Evolutionary conservation across 768 basidiomycete species (phyloP).

Genomic region (Leccinum longicurvipes): DNA sequence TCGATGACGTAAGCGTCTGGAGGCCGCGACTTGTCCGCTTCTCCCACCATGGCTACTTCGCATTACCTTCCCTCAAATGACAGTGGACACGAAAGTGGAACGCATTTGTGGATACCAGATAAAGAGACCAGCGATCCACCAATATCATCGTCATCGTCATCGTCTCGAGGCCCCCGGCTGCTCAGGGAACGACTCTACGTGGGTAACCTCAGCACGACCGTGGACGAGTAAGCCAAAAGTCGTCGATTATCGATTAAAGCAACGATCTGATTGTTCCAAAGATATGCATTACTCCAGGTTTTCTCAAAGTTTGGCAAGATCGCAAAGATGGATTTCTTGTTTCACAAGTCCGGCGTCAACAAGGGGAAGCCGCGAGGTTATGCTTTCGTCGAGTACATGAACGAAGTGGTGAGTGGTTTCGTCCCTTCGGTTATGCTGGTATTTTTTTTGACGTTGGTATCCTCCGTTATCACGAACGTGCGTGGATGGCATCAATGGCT

Average conservation of each 20-base stretch:
- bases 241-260: neutral
- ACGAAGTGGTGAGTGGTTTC: conserved; percentile 65
- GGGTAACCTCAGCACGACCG: conserved; percentile 82
- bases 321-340: conserved; percentile 89
- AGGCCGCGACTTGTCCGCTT: neutral
- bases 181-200: conserved; percentile 81
- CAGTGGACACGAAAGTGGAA: conserved; percentile 3
- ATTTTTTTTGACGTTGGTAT: conserved; percentile 25
- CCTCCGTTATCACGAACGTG: conserved; percentile 19
- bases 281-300: conserved; percentile 83
- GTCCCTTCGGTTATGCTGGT: conserved; percentile 18
- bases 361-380: conserved; percentile 95
- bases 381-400: conserved; percentile 86
- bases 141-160: conserved; percentile 9
- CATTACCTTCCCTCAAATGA: conserved; percentile 1
- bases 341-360: conserved; percentile 86
- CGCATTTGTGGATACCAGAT: conserved; percentile 33
- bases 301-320: conserved; percentile 93
- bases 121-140: conserved; percentile 21
- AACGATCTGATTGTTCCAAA: conserved; percentile 32
- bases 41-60: conserved; percentile 9
- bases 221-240: conserved; percentile 68
- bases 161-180: conserved; percentile 28
- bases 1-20: conserved; percentile 16
- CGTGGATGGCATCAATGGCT: conserved; percentile 17